Base-by-base conservation (phyloP, 352 stramenopile genomes). In the Globisporangium paddicum region DNA sequence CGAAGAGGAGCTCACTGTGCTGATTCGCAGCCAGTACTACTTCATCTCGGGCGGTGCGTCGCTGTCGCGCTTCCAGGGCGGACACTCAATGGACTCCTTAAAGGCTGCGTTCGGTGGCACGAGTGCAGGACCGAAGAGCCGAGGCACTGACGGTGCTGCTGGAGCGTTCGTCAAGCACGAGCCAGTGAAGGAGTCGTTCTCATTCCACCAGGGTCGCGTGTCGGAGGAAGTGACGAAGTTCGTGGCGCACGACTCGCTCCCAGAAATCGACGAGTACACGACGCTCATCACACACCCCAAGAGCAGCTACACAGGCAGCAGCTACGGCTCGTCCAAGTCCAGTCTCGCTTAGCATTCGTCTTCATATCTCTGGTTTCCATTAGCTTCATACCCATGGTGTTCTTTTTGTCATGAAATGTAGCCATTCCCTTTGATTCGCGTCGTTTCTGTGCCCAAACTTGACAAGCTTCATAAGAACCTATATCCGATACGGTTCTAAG, bases 1-100 rank as follows among this genome's bases (percentile, higher is more conserved):
- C 58, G 83, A 93, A 51, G 77, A 93, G 61, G 83, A 93, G 51
- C 77, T 93, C 42, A 89, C 80, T 1, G 80, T 93, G 56, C 61
- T 93, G 11, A 77, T 93, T 18, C 80, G 83, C 38, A 90, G 83
- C 51, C 79, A 89, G 54, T 89, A 93, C 60, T 90, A 91, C 62
- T 91, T 89, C 49, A 68, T 91, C 5, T 82, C 81, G 23, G 75
- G 81, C 35, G 81, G 81, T 13, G 69, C 63, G 21, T 54, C 58
- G 14, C 32, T 76, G 28, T 56, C 68, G 23, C 50, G 59, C 14
- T n/a, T 65, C 14, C 41, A 58, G 7, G 25, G 49, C n/a, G 14
- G 41, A n/a, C 4, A 59, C 6, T 45, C 59, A 21, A 45, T 28
- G 2, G 58, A 58, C 6, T 21, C 25, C 10, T 55, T 41, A 51